Evolutionary conservation across 2,329 filamentous ascomycete genomes (phyloP).

Genomic region (Fusarium incarnatum): DNA sequence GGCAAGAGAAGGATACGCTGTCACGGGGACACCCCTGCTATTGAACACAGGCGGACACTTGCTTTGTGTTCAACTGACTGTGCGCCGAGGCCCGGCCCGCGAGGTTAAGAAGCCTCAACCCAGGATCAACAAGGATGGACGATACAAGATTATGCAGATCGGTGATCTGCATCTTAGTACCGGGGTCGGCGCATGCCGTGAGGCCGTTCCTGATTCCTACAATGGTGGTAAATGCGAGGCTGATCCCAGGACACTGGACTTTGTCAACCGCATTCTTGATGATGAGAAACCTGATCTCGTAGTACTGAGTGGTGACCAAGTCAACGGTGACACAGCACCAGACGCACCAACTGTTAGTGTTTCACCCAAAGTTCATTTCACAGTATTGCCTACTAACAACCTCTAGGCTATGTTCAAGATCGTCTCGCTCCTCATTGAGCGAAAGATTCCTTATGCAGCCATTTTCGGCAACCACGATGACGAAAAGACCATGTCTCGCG

Average conservation of each 20-base stretch:
- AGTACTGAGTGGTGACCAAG: slow-evolving; percentile 91
- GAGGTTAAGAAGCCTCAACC: slow-evolving; percentile 76
- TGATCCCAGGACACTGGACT: slow-evolving; percentile 90
- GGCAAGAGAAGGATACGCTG: slow-evolving; percentile 84
- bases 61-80: slow-evolving; percentile 79
- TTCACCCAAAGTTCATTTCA: background rate
- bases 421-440: slow-evolving; percentile 83
- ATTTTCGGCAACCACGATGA: slow-evolving; percentile 99
- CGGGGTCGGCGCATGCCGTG: slow-evolving; percentile 84
- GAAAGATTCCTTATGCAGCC: slow-evolving; percentile 89
- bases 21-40: slow-evolving; percentile 79
- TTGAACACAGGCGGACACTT: slow-evolving; percentile 72
- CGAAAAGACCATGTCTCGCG: slow-evolving; percentile 82
- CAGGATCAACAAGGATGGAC: slow-evolving; percentile 86
- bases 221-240: slow-evolving; percentile 87
- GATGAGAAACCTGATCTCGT: slow-evolving; percentile 95
- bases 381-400: slow-evolving; percentile 20
- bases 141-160: slow-evolving; percentile 97
- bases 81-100: slow-evolving; percentile 76
- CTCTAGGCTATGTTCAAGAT: slow-evolving; percentile 89
- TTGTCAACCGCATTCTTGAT: slow-evolving; percentile 84
- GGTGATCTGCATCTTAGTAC: slow-evolving; percentile 96
- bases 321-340: slow-evolving; percentile 92
- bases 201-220: slow-evolving; percentile 80
- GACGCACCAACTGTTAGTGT: slow-evolving; percentile 84